phyloP scores from a whole-genome alignment of 2,329 filamentous ascomycete species.

The Rhinocladiella similis region DNA sequence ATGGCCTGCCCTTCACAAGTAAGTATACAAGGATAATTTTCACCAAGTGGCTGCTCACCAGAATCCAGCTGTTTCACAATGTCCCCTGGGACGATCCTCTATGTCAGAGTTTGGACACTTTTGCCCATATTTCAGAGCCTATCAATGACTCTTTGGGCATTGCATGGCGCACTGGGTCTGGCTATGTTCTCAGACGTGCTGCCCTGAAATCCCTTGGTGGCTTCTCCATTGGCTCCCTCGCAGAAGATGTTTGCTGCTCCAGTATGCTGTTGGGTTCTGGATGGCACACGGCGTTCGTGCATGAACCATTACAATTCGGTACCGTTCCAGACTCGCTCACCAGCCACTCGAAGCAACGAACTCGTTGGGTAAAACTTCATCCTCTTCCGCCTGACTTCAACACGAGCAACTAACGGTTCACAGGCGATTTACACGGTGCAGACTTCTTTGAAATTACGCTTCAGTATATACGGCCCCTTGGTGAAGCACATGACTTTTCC shows the following conservation, averaged over 20 bases:
- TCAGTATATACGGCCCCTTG: constrained; percentile 52
- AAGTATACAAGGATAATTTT: neutral
- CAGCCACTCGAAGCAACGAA: constrained; percentile 40
- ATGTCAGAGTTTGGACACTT: constrained; percentile 26
- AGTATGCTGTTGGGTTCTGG: constrained; percentile 29
- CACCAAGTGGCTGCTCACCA: neutral
- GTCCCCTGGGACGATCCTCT: constrained; percentile 29
- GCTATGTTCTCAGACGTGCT: constrained; percentile 30
- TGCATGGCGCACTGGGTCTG: constrained; percentile 33
- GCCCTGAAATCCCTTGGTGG: constrained; percentile 32
- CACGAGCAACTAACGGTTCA: constrained; percentile 5
- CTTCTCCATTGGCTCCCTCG: constrained; percentile 31
- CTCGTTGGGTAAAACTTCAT: constrained; percentile 33
- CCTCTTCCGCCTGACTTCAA: neutral
- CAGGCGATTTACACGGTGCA: constrained; percentile 45
- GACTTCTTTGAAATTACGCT: constrained; percentile 56
- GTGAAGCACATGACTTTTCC: constrained; percentile 52
- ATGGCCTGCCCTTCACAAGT: constrained; percentile 31
- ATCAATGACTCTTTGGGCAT: constrained; percentile 31
- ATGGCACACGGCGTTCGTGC: constrained; percentile 31
- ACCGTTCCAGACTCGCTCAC: constrained; percentile 36
- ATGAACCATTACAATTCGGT: constrained; percentile 31
- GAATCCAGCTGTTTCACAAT: constrained; percentile 32
- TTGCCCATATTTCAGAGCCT: constrained; percentile 29
- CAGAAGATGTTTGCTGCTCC: constrained; percentile 32